Evolutionary conservation across 495 filamentous ascomycete species (phyloP), one percentile per base, ranked within the genome.

Genomic region (Hypoxylon perforatum): DNA sequence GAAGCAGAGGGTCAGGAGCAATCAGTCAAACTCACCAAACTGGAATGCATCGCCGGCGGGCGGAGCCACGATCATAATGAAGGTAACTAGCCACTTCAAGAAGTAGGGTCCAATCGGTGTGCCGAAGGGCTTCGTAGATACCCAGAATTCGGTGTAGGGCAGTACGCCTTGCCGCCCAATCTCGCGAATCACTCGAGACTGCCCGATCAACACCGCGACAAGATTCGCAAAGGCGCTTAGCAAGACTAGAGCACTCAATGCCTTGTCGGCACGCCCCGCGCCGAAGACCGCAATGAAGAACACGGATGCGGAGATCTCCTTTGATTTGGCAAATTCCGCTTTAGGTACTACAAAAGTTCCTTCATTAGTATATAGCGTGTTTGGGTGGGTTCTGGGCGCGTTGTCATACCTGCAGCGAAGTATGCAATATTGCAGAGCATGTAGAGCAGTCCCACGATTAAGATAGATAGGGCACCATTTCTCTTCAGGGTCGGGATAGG

Each of bases 41-140:
- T 89, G 86, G 75, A 90, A 91, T 11, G 87, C 88, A 74, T 90
- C 87, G 5, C 88, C 88, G 2, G 87, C 86, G 0, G 88, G 88
- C 3, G 87, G 87, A 1, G 86, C 87, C 0, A 90, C 65, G 19
- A 90, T 90, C 85, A 90, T 87, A 38, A 91, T 42, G 5, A 87
- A 51, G 0, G 87, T 91, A 38, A 89, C 59, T 1, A 66, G 52
- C 82, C 84, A 91, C 65, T 87, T 85, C 3, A 90, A 33, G 10
- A 82, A 38, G 68, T 88, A 89, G 0, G 87, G 86, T 0, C 82
- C 87, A 0, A 88, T 59, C 0, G 87, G 87, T 3, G 86, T 90
- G 25, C 85, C 85, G 57, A 90, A 90, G 0, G 88, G 88, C 8
- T 79, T 79, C 0, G 86, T 89, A 0, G 84, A 87, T 0, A 86